phyloP scores from a whole-genome alignment of 2,329 filamentous ascomycete genomes.

The Rutstroemia sp. region DNA sequence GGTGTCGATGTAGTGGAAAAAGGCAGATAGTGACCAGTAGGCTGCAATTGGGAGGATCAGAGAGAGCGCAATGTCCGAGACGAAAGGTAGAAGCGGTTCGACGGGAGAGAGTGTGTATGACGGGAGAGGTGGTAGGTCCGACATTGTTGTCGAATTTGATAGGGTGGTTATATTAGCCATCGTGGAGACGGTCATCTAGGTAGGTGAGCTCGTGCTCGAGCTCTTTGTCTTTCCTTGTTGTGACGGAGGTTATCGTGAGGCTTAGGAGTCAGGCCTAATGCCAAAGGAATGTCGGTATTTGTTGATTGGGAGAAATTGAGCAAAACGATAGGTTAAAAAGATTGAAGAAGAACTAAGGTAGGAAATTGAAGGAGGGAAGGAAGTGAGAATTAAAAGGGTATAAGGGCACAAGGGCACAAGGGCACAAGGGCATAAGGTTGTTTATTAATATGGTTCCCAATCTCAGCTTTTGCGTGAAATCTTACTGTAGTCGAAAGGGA shows the following conservation, averaged over 20 bases:
- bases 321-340: background rate
- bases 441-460: background rate
- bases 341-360: slow-evolving; percentile 1
- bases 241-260: no score
- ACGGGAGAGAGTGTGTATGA: background rate
- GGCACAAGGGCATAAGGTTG: no score
- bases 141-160: slow-evolving; percentile 31
- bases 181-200: slow-evolving; percentile 9
- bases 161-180: slow-evolving; percentile 43
- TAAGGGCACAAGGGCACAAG: no score
- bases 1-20: slow-evolving; percentile 77
- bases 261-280: no score
- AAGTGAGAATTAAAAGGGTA: background rate
- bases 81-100: slow-evolving; percentile 22
- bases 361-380: background rate
- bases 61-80: slow-evolving; percentile 72
- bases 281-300: background rate
- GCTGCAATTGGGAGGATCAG: slow-evolving; percentile 70
- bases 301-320: background rate
- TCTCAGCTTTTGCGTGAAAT: background rate
- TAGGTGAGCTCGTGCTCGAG: background rate
- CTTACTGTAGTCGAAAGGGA: background rate
- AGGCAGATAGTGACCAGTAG: slow-evolving; percentile 80
- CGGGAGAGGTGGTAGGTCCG: slow-evolving; percentile 28
- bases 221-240: background rate